Evolutionary conservation across 306 rosid species (phyloP).

Genomic region (Casuarina cunninghamiana): DNA sequence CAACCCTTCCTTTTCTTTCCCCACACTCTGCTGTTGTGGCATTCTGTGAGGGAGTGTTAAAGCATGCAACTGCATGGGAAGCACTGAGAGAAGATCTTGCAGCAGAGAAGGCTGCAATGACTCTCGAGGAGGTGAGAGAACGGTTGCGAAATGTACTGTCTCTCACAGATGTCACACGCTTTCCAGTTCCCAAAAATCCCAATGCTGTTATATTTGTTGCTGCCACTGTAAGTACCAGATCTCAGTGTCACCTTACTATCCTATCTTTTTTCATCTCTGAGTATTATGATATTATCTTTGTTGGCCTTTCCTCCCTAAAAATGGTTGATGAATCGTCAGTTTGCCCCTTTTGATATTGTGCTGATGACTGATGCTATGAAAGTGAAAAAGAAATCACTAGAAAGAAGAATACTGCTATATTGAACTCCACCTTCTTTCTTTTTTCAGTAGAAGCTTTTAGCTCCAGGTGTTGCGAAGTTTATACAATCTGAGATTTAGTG

Average conservation of each 20-base stretch:
- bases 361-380: not conserved
- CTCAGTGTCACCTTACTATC: slow-evolving; percentile 19
- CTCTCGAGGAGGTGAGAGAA: slow-evolving; percentile 93
- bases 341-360: not conserved
- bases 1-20: slow-evolving; percentile 93
- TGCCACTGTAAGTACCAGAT: slow-evolving; percentile 79
- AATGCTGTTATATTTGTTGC: slow-evolving; percentile 85
- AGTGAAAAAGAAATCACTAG: not conserved
- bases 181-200: slow-evolving; percentile 85
- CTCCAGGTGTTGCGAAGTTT: not conserved
- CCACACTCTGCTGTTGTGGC: slow-evolving; percentile 98
- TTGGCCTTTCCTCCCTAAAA: not conserved
- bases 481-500: not conserved
- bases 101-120: slow-evolving; percentile 63
- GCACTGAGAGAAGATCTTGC: slow-evolving; percentile 85
- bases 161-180: slow-evolving; percentile 98
- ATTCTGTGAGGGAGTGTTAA: slow-evolving; percentile 96
- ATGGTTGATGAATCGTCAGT: not conserved
- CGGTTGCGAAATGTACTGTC: slow-evolving; percentile 86
- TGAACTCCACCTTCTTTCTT: not conserved
- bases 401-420: not conserved
- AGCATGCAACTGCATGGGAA: slow-evolving; percentile 98
- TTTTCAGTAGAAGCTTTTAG: not conserved
- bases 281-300: not conserved
- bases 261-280: not conserved